Conservation (phyloP, 1,284 basidiomycete species). For the Fomitopsis schrenkii region DNA sequence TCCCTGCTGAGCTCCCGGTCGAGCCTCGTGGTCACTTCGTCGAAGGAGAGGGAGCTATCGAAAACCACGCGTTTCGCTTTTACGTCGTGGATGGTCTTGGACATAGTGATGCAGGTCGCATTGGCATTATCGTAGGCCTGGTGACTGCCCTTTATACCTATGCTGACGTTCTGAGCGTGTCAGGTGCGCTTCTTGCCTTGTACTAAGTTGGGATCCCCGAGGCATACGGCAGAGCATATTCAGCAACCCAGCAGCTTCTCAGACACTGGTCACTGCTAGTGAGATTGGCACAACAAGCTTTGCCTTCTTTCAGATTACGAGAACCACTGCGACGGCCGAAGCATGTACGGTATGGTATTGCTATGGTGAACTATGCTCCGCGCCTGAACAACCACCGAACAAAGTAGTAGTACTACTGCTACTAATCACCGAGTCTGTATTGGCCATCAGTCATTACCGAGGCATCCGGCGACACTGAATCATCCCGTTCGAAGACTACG, state of each 20-base stretch:
- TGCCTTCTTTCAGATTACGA: not conserved
- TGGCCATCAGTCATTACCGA: too few species aligned
- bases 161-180: not conserved
- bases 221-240: not conserved
- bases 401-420: too few species aligned
- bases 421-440: too few species aligned
- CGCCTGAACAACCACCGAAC: too few species aligned
- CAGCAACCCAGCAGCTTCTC: not conserved
- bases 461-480: too few species aligned
- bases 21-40: constrained; percentile 40
- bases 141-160: not conserved
- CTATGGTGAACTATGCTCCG: too few species aligned
- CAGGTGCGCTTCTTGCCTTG: not conserved
- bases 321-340: not conserved
- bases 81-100: constrained; percentile 17
- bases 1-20: constrained; percentile 40
- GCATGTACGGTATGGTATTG: too few species aligned
- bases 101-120: constrained; percentile 7
- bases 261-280: not conserved
- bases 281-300: not conserved
- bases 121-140: not conserved
- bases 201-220: not conserved
- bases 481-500: too few species aligned
- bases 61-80: constrained; percentile 41
- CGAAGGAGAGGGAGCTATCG: constrained; percentile 36